Evolutionary conservation across 2,329 filamentous ascomycete species (phyloP), one percentile per base, ranked within the genome.

Genomic region (Elsinoe arachidis): DNA sequence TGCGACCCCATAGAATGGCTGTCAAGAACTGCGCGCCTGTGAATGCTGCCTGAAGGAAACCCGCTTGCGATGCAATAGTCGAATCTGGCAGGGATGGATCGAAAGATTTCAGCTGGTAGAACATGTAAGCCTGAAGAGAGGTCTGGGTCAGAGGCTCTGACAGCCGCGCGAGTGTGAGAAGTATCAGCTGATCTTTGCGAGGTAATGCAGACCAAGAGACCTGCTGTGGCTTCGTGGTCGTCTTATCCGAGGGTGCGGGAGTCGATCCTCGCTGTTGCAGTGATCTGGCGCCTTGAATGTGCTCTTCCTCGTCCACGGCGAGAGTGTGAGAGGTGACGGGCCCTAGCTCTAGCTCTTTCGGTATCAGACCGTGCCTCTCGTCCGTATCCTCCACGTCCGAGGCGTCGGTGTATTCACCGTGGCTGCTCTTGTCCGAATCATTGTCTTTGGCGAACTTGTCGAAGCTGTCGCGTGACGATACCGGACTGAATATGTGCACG

Each of bases 61-160:
- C 90, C 1, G 87, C 87, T 68, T 93, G 89, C 17, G 80, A 78
- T 0, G 90, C 82, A 62, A 95, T 90, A 1, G 80, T 83, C 1
- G 78, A 78, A 56, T 84, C 79, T 2, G 79, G 73, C 17, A 79
- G 69, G 19, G 72, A 76, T 2, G 77, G 76, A 5, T 62, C 60
- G 64, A 95, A 92, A 59, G 85, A 92, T 63, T 83, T 84, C n/a
- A 96, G 80, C 69, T 93, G 88, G 70, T 92, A 95, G 72, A 89
- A 95, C 76, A 95, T 84, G 71, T 95, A 95, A 1, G 87, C 81
- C 70, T 87, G 80, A 7, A 90, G 71, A 11, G 84, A 88, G 0
- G 87, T 90, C 67, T 93, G 87, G 0, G 88, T 87, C 35, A 95
- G 74, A 2, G 90, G 90, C 68, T 95, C 90, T 10, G 87, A 89